phyloP scores from a whole-genome alignment of 495 filamentous ascomycete genomes.

The Clohesyomyces aquaticus region DNA sequence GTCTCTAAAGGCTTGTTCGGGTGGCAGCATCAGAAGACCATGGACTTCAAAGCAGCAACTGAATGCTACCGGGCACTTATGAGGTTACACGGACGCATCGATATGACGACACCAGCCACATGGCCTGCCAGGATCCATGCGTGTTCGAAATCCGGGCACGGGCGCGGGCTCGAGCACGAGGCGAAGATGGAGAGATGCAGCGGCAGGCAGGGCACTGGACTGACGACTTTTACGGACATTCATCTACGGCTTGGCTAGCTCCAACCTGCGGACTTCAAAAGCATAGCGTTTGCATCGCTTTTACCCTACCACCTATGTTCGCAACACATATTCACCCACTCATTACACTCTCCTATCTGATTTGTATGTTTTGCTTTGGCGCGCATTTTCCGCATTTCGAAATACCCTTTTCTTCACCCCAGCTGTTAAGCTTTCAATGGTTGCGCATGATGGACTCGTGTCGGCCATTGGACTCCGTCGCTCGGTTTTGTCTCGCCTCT shows the following conservation, averaged over 20 bases:
- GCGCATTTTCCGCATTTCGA: slow-evolving; percentile 15
- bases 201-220: slow-evolving; percentile 2
- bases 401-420: slow-evolving; percentile 22
- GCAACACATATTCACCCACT: slow-evolving; percentile 15
- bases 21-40: too few relatives aligned
- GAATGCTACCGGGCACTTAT: neutral
- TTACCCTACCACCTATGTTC: neutral
- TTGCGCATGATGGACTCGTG: slow-evolving; percentile 22
- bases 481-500: neutral
- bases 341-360: slow-evolving; percentile 9
- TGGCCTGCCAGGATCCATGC: slow-evolving; percentile 6
- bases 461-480: slow-evolving; percentile 1
- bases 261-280: too few relatives aligned
- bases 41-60: slow-evolving; percentile 2
- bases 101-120: slow-evolving; percentile 16
- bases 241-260: neutral
- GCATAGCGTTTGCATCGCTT: too few relatives aligned
- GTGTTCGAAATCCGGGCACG: too few relatives aligned
- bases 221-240: slow-evolving; percentile 23
- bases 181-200: neutral
- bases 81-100: slow-evolving; percentile 24
- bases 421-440: neutral
- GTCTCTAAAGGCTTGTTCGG: too few relatives aligned
- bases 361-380: neutral
- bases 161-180: too few relatives aligned